These are phyloP conservation scores for Isabelozyma gotoi DNA, from an alignment of 805 yeast genomes.

Conservation along the genomic window DNA sequence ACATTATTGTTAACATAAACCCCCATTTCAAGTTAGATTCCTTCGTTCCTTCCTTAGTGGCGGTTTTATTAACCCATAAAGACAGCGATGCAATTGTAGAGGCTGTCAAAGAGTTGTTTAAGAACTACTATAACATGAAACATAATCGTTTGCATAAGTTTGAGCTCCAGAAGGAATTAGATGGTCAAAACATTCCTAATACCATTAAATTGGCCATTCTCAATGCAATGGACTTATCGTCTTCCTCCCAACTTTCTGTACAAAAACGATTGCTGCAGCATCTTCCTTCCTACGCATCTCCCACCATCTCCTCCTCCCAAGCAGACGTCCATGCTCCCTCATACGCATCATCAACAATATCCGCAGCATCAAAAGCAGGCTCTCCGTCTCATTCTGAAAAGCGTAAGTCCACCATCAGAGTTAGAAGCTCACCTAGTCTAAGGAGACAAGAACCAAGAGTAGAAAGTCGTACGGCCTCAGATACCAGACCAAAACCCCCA, in stretches of 20 bases:
- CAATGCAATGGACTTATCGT: conserved; percentile 4
- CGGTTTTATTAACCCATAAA: conserved; percentile 8
- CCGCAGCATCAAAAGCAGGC: background rate
- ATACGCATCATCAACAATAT: background rate
- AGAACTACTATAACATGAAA: conserved; percentile 25
- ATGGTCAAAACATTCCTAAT: conserved; percentile 26
- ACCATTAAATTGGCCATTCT: conserved; percentile 10
- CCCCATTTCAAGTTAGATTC: conserved; percentile 29
- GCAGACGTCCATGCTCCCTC: background rate
- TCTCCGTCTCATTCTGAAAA: background rate
- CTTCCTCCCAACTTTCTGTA: background rate
- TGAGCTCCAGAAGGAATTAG: conserved; percentile 45
- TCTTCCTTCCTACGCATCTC: background rate
- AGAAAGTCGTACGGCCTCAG: background rate
- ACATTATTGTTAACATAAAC: conserved; percentile 30
- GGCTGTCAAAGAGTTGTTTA: conserved; percentile 19
- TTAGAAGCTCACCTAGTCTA: background rate
- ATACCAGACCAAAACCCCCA: background rate
- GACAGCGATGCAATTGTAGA: conserved; percentile 10
- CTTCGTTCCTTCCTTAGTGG: conserved; percentile 24
- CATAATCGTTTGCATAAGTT: conserved; percentile 40
- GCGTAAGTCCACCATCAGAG: background rate
- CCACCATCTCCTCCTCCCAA: background rate
- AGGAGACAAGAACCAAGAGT: background rate
- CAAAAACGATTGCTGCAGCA: background rate